Conservation (phyloP, 2,329 filamentous ascomycete genomes). For the Incumbomyces lentus region DNA sequence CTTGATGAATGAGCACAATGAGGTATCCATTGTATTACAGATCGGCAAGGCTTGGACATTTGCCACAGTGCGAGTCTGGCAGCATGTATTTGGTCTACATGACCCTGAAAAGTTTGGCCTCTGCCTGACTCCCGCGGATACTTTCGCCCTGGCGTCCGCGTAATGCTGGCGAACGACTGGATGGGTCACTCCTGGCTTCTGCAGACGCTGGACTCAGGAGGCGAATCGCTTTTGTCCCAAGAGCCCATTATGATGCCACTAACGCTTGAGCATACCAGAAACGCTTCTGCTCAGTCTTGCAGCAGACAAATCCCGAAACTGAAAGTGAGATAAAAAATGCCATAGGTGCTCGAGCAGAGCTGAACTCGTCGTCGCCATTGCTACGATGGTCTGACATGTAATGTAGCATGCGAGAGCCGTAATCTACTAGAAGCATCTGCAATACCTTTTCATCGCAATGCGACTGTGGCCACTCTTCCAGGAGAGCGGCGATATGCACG, state of each 20-base stretch:
- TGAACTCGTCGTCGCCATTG: not conserved
- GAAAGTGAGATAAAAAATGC: not conserved
- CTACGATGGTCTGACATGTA: conserved; percentile 5
- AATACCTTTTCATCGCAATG: not conserved
- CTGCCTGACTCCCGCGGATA: conserved; percentile 1
- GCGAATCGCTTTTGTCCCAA: conserved; percentile 5
- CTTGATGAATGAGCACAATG: too few relatives aligned
- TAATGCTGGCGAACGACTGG: conserved; percentile 5
- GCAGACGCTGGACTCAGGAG: conserved; percentile 6
- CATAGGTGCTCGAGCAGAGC: not conserved
- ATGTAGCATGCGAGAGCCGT: conserved; percentile 1
- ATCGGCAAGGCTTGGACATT: too few relatives aligned
- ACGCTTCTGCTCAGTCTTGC: not conserved
- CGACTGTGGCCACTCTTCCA: not conserved
- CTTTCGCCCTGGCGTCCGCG: conserved; percentile 5
- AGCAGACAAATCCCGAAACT: not conserved
- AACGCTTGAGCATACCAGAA: conserved; percentile 1
- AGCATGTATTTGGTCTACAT: too few relatives aligned
- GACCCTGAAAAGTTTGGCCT: not conserved
- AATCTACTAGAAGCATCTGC: not conserved
- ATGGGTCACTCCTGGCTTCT: conserved; percentile 4
- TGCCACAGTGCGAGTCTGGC: too few relatives aligned
- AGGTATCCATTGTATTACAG: too few relatives aligned
- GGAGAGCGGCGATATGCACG: not conserved
- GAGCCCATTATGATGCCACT: conserved; percentile 3